Evolutionary conservation across 2,329 filamentous ascomycete genomes (phyloP), one percentile per base, ranked within the genome.

Genomic region (Phoma herbarum): DNA sequence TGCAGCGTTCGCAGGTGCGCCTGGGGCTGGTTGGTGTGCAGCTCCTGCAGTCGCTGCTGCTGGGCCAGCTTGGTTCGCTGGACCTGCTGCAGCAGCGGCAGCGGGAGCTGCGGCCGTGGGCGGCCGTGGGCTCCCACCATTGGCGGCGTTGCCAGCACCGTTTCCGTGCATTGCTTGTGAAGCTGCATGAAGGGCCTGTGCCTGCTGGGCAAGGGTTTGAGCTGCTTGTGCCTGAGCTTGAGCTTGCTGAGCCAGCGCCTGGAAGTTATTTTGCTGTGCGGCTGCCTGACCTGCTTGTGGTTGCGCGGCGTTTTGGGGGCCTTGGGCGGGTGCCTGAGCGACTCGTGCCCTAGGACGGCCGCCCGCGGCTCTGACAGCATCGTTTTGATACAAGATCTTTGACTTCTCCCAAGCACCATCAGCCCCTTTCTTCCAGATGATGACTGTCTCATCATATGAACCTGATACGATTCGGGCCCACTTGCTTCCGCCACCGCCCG

Each of bases 381-480:
- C 88, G 71, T 91, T 89, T 73, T 96, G 92, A 37, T 88, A 85
- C 10, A 96, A 82, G 43, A 86, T 86, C 64, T 94, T 91, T 31
- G 88, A 87, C 52, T 89, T 87, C 65, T 88, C 88, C 93, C 95
- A 98, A 25, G 90, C 86, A 2, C 93, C 93, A 65, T 95, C 88
- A 2, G 88, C 86, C 64, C 96, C 90, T 61, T 92, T 89, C 66
- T 91, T 90, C 95, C 95, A 99, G 56, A 99, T 91, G 65, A 97
- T 93, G 67, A 99, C 92, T 11, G 88, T 93, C 79, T 97, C 92
- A 67, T 99, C 95, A 68, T 99, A 99, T 0, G 93, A 97, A 2
- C 95, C 95, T 7, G 93, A 97, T 3, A 99, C 92, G 59, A 99
- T 99, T n/a, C 93, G 89, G 10, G 90, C 92, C 81, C 94, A 97